phyloP scores from a whole-genome alignment of 1,284 basidiomycete genomes.

The Exobasidium cylindrosporum region DNA sequence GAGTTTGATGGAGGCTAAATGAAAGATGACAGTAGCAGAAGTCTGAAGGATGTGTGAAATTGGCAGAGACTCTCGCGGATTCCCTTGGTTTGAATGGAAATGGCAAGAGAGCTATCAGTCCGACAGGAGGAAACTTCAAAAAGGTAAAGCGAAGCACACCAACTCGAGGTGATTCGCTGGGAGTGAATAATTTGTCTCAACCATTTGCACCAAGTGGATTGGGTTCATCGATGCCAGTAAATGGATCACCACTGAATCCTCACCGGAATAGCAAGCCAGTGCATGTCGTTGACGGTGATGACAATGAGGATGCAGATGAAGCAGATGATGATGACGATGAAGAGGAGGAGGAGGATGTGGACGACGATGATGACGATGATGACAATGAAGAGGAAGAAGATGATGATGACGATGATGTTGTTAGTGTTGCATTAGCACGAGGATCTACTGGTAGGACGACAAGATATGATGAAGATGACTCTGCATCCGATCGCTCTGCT shows the following conservation, averaged over 20 bases:
- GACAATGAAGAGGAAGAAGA: constrained; percentile 2
- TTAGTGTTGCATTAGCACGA: neutral
- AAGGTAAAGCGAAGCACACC: neutral
- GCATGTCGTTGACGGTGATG: constrained; percentile 2
- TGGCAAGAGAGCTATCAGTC: neutral
- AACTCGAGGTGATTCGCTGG: neutral
- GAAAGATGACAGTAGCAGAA: neutral
- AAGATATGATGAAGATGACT: neutral
- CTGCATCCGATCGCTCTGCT: neutral
- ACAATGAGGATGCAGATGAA: constrained; percentile 4
- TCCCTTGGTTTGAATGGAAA: constrained; percentile 5
- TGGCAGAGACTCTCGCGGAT: neutral
- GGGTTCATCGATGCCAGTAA: neutral
- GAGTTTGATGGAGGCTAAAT: neutral
- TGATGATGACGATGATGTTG: constrained; percentile 4
- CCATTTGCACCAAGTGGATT: neutral
- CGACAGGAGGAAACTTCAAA: neutral
- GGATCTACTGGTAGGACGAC: neutral
- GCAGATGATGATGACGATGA: constrained; percentile 4
- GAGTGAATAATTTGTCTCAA: too few species aligned
- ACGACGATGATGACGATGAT: neutral
- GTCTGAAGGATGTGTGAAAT: too few species aligned
- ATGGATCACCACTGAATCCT: constrained; percentile 12
- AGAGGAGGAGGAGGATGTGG: constrained; percentile 7
- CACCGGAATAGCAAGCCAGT: neutral